Evolutionary conservation across 2,329 filamentous ascomycete genomes (phyloP), one percentile per base, ranked within the genome.

Genomic region (Lachnellula hyalina): DNA sequence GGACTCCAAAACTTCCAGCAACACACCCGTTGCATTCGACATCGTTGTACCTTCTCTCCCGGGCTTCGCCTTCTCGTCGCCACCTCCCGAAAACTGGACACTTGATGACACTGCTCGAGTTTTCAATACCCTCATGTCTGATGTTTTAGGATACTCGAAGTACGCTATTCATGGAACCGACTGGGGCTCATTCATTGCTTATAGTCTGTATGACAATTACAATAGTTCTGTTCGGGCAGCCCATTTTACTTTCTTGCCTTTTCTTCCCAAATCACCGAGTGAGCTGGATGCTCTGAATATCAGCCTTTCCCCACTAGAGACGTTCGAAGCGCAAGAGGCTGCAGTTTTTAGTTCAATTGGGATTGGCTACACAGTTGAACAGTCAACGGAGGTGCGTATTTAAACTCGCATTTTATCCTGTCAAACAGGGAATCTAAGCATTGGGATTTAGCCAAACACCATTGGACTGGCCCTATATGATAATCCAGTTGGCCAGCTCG

Each of bases 401-500:
- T 15, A 9, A 12, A 12, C 15, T 38, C 9, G 5, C 4, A 25
- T 25, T 25, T 25, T 38, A 11, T 12, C 35, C 12, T n/a, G 12
- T 9, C 9, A 12, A 38, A 38, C 35, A 9, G 11, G 4, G 35
- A 25, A 14, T 11, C 35, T 38, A 38, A 38, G 6, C 15, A 14
- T 38, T 49, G 21, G 44, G 17, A 50, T 59, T 46, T 38, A 64
- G 55, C 62, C 62, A 35, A 59, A 62, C 38, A 62, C 61, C 11
- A 51, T 64, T 41, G 62, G 55, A 3, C 53, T 59, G 34, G 61
- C 61, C 1, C 40, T 63, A 17, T 47, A 59, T 23, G 61, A 64
- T 41, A 64, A 58, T 47, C 62, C 62, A 5, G 53, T 64, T n/a
- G 62, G 62, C 5, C 62, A 58, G 47, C 52, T 58, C 4, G 60